Percentiles rank a stretch among this genome's conserved stretches.
Evolutionary conservation across 179 eudicot species (phyloP).

Genomic region (Silene coronaria): DNA sequence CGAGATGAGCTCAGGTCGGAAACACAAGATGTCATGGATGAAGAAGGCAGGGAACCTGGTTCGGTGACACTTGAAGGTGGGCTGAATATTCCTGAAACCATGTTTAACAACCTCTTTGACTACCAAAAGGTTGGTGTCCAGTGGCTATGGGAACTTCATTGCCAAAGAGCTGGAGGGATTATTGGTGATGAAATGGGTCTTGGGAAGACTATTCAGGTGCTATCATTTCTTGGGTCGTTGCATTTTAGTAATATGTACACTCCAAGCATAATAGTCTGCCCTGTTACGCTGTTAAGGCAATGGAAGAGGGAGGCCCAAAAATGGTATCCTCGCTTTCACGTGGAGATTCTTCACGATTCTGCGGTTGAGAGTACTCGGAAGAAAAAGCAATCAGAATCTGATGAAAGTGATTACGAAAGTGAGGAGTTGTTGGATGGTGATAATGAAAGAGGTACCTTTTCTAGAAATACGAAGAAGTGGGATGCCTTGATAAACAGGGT

Average conservation of each 20-base stretch:
- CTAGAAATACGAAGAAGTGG: constrained; percentile 63
- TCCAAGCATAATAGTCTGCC: constrained; percentile 90
- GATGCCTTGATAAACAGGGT: constrained; percentile 72
- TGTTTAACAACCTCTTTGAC: constrained; percentile 75
- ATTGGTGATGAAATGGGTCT: constrained; percentile 99
- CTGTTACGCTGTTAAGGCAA: constrained; percentile 88
- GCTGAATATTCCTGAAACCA: constrained; percentile 64
- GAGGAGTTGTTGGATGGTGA: constrained; percentile 56
- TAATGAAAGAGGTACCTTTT: constrained; percentile 28
- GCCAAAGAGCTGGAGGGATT: constrained; percentile 95
- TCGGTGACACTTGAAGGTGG: constrained; percentile 90
- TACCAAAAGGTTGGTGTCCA: constrained; percentile 97
- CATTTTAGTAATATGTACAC: constrained; percentile 89
- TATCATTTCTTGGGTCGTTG: constrained; percentile 85
- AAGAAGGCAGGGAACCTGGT: constrained; percentile 34
- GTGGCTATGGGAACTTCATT: constrained; percentile 98
- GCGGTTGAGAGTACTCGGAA: constrained; percentile 48
- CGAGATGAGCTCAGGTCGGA: constrained; percentile 32
- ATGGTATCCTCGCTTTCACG: constrained; percentile 91
- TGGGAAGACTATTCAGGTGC: constrained; percentile 89
- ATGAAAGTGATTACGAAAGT: constrained; percentile 69
- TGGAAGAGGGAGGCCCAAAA: constrained; percentile 92
- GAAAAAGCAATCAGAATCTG: constrained; percentile 44
- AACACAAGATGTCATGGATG: constrained; percentile 42
- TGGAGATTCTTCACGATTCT: constrained; percentile 92